Percentiles rank a stretch among this genome's conserved stretches.
Conservation (phyloP, 345 rosid genomes). For the Populus tremula region DNA sequence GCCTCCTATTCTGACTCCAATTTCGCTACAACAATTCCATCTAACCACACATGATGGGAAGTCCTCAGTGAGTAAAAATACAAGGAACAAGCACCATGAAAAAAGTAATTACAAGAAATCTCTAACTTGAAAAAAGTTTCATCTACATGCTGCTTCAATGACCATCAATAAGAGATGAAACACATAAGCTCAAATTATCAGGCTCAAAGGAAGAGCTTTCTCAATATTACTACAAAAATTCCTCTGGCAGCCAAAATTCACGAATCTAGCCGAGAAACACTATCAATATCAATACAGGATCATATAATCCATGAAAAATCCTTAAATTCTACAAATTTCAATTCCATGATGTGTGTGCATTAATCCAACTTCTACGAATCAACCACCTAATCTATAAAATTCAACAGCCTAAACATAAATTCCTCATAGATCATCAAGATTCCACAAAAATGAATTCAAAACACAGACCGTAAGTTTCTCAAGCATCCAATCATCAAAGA, state of each 20-base stretch:
- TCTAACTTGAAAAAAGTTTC: not conserved
- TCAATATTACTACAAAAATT: not conserved
- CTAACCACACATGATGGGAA: not conserved
- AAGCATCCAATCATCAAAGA: not conserved
- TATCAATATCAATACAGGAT: not conserved
- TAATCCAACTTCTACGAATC: not conserved
- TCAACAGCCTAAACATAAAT: not conserved
- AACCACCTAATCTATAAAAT: slow-evolving; percentile 4
- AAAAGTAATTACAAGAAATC: not conserved
- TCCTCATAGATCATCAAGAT: not conserved
- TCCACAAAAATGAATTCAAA: not conserved
- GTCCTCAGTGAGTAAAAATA: not conserved
- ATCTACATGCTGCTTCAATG: not conserved
- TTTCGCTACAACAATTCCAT: not conserved
- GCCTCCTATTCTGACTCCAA: not conserved
- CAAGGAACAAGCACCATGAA: not conserved
- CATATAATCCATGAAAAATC: not conserved
- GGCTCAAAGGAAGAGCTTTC: not conserved
- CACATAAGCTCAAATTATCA: not conserved
- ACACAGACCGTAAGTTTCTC: not conserved
- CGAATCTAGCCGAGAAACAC: not conserved
- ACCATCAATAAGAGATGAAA: slow-evolving; percentile 7
- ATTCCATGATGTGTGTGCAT: not conserved
- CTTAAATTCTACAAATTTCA: not conserved
- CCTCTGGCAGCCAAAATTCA: not conserved